These are phyloP conservation scores for Suillus plorans DNA, from an alignment of 768 basidiomycete species.

Conservation along the genomic window DNA sequence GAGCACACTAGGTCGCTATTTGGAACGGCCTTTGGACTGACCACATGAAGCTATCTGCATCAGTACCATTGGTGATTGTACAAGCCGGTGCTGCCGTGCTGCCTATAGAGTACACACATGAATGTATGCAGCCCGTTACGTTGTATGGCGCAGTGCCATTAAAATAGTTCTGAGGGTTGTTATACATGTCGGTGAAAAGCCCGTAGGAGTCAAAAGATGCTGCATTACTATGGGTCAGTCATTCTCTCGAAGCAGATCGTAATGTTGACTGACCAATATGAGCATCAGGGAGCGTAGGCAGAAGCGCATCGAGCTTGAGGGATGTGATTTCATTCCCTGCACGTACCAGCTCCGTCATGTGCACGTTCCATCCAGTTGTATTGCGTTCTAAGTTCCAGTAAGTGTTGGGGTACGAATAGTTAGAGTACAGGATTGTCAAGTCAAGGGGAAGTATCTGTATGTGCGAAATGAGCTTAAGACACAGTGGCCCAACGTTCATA, in stretches of 20 bases:
- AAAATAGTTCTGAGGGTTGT: conserved; percentile 49
- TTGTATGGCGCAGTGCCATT: conserved; percentile 66
- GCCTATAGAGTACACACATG: conserved; percentile 41
- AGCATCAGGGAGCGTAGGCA: conserved; percentile 47
- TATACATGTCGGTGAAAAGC: conserved; percentile 59
- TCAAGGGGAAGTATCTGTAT: conserved; percentile 58
- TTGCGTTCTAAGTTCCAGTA: conserved; percentile 54
- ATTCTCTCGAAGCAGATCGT: background rate
- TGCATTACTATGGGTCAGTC: conserved; percentile 18
- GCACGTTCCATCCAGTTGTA: conserved; percentile 55
- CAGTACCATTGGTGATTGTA: conserved; percentile 36
- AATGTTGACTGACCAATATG: conserved; percentile 49
- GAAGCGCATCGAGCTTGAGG: conserved; percentile 50
- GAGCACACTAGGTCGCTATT: background rate
- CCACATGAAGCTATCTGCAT: conserved; percentile 62
- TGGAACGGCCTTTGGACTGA: conserved; percentile 23
- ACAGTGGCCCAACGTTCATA: background rate
- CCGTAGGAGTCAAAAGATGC: conserved; percentile 62
- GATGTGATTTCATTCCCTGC: conserved; percentile 53
- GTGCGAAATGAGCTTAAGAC: background rate
- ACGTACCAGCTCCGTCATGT: conserved; percentile 51
- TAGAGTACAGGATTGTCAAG: conserved; percentile 45
- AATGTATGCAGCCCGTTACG: conserved; percentile 49
- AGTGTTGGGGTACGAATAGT: conserved; percentile 45
- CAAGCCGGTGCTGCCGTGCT: conserved; percentile 30